Evolutionary conservation across 192 early-diverging fungal species (phyloP), one percentile per base, ranked within the genome.

Genomic region (Coemansia sp.): DNA sequence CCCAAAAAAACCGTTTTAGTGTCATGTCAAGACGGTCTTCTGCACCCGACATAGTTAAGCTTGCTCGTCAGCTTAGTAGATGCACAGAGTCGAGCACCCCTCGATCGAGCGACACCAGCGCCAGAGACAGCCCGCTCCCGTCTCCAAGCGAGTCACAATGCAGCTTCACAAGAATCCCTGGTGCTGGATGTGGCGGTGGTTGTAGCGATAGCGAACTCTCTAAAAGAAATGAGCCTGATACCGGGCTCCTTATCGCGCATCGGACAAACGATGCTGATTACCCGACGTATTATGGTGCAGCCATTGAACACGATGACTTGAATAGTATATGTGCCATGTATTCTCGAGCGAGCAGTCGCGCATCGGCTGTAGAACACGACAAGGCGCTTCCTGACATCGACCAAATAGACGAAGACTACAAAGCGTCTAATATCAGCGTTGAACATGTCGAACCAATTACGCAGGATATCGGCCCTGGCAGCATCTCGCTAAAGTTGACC

Each of bases 1-100:
- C 64, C 15, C 78, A 74, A 43, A 70, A 70, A 62, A 76, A 75
- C 58, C 75, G 62, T 66, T 75, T 73, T 53, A 82, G 80, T 59
- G 24, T 72, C 16, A 43, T 77, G 61, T 75, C 80, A 35, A 60
- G 75, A 23, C 49, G 80, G 45, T 77, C 75, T 12, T 83, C 80
- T 10, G 80, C 80, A n/a, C 80, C 80, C 5, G 80, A 83, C 38
- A 66, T 74, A 15, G 51, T 59, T 0, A 75, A 83, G 36, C 26
- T 70, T 56, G 59, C 56, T 21, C 72, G 59, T 15, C 46, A 72
- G 16, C 71, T 71, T 41, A 77, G 80, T 23, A 58, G 65, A 59
- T 36, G 57, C 57, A 59, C 34, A 59, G 57, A 59, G 57, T 59
- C 57, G 14, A 59, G 16, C 57, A 20, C 51, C 51, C 51, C 51